Conservation (phyloP, 2,329 filamentous ascomycete genomes). For the Diaporthe eres region DNA sequence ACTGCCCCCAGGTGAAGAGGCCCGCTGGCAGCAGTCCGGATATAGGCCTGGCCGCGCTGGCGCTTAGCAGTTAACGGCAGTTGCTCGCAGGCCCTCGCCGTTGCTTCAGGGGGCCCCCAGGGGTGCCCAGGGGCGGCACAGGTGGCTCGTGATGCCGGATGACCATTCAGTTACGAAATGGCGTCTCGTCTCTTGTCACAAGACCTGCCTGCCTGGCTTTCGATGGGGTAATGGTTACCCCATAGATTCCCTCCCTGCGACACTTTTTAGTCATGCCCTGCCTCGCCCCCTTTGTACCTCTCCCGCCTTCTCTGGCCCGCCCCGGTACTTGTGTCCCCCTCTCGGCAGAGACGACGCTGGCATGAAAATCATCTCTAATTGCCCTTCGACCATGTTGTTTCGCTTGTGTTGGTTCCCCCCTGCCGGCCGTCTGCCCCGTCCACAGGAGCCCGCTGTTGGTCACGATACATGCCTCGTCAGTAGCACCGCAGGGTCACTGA, state of each 20-base stretch:
- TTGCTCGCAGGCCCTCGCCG: slow-evolving; percentile 6
- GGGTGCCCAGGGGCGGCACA: slow-evolving; percentile 29
- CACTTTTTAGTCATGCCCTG: slow-evolving; percentile 41
- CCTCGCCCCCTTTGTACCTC: slow-evolving; percentile 23
- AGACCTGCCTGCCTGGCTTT: slow-evolving; percentile 43
- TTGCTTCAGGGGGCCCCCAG: slow-evolving; percentile 9
- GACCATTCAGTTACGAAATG: slow-evolving; percentile 48
- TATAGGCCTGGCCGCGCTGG: slow-evolving; percentile 24
- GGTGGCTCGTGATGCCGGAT: slow-evolving; percentile 40
- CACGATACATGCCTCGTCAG: background rate
- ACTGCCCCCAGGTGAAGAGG: background rate
- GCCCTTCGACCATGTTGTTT: slow-evolving; percentile 10
- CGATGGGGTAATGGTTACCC: slow-evolving; percentile 50
- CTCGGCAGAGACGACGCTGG: slow-evolving; percentile 7
- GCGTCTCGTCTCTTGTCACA: slow-evolving; percentile 44
- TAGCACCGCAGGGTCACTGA: slow-evolving; percentile 36
- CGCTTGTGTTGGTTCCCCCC: slow-evolving; percentile 12
- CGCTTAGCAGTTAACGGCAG: slow-evolving; percentile 44
- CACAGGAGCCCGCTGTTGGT: background rate
- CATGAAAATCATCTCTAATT: slow-evolving; percentile 30
- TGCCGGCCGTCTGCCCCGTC: slow-evolving; percentile 1
- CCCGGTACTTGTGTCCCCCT: slow-evolving; percentile 1
- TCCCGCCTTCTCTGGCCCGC: background rate
- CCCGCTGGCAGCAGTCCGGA: slow-evolving; percentile 25
- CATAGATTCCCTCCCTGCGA: slow-evolving; percentile 44